These are phyloP conservation scores for Hypoxylon crocopeplum DNA, from an alignment of 495 filamentous ascomycete species.

Conservation along the genomic window DNA sequence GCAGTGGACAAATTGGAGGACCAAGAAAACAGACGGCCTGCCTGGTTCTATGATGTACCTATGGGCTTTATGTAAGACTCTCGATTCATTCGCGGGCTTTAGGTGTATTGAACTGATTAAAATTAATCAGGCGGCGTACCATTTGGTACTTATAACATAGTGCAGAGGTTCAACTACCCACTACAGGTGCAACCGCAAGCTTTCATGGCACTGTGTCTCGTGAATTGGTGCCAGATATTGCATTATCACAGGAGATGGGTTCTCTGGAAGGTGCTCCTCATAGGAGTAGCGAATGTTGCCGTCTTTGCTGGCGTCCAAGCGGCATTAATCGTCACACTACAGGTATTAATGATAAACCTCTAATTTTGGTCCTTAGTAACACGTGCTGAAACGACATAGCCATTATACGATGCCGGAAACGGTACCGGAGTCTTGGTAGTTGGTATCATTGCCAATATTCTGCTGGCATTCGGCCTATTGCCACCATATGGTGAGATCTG, in stretches of 20 bases:
- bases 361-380: not conserved
- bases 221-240: conserved; percentile 72
- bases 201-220: conserved; percentile 68
- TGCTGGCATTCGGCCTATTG: conserved; percentile 66
- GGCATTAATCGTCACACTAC: conserved; percentile 67
- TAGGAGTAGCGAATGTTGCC: conserved; percentile 49
- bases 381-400: conserved; percentile 32
- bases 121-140: conserved; percentile 50
- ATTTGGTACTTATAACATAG: conserved; percentile 51
- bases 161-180: conserved; percentile 75
- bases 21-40: conserved; percentile 75
- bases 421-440: conserved; percentile 63
- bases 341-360: conserved; percentile 46
- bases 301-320: conserved; percentile 66
- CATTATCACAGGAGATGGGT: conserved; percentile 66
- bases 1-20: conserved; percentile 70
- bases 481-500: conserved; percentile 76
- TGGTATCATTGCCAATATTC: conserved; percentile 65
- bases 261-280: conserved; percentile 53
- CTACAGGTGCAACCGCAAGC: conserved; percentile 77
- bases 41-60: conserved; percentile 77
- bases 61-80: conserved; percentile 68
- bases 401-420: conserved; percentile 57
- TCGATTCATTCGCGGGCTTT: not conserved
- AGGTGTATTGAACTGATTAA: not conserved